Evolutionary conservation across 108 stramenopile genomes (phyloP).

Genomic region (Skeletonema potamos): DNA sequence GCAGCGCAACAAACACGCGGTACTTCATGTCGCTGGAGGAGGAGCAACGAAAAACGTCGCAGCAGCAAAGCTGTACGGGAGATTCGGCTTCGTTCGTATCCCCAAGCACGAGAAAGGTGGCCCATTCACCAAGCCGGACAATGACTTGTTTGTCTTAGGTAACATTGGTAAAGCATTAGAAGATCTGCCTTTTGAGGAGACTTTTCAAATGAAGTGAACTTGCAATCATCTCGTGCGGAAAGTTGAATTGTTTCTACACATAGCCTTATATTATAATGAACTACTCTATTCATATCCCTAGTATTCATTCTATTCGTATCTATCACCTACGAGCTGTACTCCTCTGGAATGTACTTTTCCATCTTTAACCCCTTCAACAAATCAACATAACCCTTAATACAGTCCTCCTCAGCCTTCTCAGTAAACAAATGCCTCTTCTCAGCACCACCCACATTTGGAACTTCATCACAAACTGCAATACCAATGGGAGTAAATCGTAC

Average conservation of each 20-base stretch:
- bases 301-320: not conserved
- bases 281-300: not conserved
- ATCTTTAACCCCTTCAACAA: constrained; percentile 47
- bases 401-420: constrained; percentile 51
- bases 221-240: not conserved
- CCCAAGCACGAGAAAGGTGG: constrained; percentile 20
- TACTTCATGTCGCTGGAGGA: constrained; percentile 42
- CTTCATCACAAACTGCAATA: constrained; percentile 68
- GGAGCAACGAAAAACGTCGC: constrained; percentile 21
- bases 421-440: constrained; percentile 74
- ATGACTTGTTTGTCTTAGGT: constrained; percentile 37
- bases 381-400: constrained; percentile 56
- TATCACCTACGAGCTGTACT: constrained; percentile 1
- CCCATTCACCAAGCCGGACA: constrained; percentile 31
- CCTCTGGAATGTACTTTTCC: constrained; percentile 40
- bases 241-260: not conserved
- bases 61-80: constrained; percentile 25
- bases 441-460: constrained; percentile 69
- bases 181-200: constrained; percentile 27
- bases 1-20: constrained; percentile 4
- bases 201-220: not conserved
- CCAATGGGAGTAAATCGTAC: constrained; percentile 86
- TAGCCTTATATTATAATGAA: not conserved
- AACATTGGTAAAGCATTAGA: constrained; percentile 24
- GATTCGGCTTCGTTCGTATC: constrained; percentile 29